Conservation (phyloP, 768 basidiomycete genomes). For the Leccinum fibrillosum region DNA sequence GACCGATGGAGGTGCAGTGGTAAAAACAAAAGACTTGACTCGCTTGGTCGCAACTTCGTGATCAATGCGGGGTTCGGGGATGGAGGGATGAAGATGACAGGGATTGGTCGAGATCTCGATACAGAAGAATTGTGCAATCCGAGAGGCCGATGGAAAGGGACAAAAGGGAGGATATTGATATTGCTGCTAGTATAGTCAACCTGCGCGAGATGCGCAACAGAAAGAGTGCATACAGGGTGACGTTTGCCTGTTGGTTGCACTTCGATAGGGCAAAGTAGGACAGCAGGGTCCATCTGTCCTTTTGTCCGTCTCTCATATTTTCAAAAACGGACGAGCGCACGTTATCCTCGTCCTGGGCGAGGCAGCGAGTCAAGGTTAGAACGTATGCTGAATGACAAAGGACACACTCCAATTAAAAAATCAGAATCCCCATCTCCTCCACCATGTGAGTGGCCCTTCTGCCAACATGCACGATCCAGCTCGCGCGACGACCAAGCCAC, state of each 20-base stretch:
- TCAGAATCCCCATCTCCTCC: conserved; percentile 73
- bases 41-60: conserved; percentile 88
- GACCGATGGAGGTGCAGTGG: conserved; percentile 33
- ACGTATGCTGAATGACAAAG: background rate
- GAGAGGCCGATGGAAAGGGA: too few relatives aligned
- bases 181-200: too few relatives aligned
- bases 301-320: conserved; percentile 77
- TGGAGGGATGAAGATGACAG: conserved; percentile 63
- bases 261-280: conserved; percentile 72
- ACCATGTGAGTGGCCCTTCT: conserved; percentile 89
- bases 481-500: conserved; percentile 70
- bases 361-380: conserved; percentile 10
- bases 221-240: conserved; percentile 55
- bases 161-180: too few relatives aligned
- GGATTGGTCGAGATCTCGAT: conserved; percentile 89
- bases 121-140: conserved; percentile 69
- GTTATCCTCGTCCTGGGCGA: conserved; percentile 67
- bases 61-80: conserved; percentile 81
- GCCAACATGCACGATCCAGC: conserved; percentile 77
- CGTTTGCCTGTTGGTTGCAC: conserved; percentile 73
- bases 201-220: background rate
- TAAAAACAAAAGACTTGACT: conserved; percentile 47
- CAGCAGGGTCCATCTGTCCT: conserved; percentile 50
- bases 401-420: conserved; percentile 81
- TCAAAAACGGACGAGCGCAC: conserved; percentile 65